These are phyloP conservation scores for Colletotrichum sp. DNA, from an alignment of 2,329 filamentous ascomycete genomes.

Conservation along the genomic window DNA sequence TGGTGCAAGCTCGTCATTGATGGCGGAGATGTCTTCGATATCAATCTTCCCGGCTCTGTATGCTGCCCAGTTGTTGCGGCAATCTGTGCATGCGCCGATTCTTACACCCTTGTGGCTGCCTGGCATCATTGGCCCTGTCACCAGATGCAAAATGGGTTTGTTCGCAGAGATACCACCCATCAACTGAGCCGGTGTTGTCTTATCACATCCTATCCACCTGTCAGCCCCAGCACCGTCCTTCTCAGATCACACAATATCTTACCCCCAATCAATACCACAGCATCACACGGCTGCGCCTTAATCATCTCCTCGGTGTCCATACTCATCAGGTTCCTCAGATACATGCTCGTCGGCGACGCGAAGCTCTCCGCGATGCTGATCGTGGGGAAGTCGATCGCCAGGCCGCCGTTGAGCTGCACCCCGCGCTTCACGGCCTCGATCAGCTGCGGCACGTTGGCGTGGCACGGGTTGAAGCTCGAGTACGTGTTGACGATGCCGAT, in stretches of 20 bases:
- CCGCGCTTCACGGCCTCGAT: constrained; percentile 74
- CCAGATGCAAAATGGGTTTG: constrained; percentile 71
- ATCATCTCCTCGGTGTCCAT: constrained; percentile 86
- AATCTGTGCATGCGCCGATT: constrained; percentile 78
- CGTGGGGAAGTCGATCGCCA: constrained; percentile 76
- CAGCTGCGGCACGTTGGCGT: constrained; percentile 74
- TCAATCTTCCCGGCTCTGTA: constrained; percentile 71
- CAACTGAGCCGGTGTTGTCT: constrained; percentile 75
- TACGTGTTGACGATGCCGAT: constrained; percentile 79
- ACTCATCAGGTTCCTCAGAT: constrained; percentile 75
- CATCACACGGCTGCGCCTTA: constrained; percentile 72
- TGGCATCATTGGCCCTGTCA: constrained; percentile 79
- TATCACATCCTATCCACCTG: constrained; percentile 65
- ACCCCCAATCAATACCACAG: constrained; percentile 72
- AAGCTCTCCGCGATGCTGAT: constrained; percentile 76
- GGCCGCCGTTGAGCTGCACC: constrained; percentile 68
- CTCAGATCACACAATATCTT: not conserved
- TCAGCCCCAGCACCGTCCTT: not conserved
- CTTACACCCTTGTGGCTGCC: constrained; percentile 68
- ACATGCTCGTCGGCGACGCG: constrained; percentile 76
- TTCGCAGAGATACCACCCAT: constrained; percentile 80
- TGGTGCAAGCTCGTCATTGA: constrained; percentile 77
- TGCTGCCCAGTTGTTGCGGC: constrained; percentile 74
- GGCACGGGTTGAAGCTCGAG: constrained; percentile 77
- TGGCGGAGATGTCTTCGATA: constrained; percentile 72